Conservation (phyloP, 177 flowering plant species). For the Vitis hybrid region DNA sequence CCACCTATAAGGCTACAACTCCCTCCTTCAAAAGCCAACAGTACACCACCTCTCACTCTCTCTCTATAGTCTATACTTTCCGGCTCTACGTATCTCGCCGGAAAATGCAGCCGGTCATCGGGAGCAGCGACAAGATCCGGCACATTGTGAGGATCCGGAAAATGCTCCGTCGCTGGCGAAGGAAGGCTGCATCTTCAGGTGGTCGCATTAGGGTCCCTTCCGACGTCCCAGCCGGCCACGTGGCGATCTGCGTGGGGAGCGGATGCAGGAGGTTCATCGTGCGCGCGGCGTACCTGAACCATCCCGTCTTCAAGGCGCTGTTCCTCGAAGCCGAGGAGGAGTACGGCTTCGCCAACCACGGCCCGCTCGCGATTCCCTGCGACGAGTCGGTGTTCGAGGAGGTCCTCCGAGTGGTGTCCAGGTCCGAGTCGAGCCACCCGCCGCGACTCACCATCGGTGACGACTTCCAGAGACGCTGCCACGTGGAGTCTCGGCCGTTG, state of each 20-base stretch:
- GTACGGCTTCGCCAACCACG: slow-evolving; percentile 60
- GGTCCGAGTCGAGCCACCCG: slow-evolving; percentile 31
- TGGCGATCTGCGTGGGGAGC: slow-evolving; percentile 65
- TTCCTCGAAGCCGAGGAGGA: slow-evolving; percentile 68
- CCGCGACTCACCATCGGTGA: slow-evolving; percentile 26
- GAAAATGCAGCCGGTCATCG: slow-evolving; percentile 33
- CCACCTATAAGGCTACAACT: background rate
- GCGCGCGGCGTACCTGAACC: slow-evolving; percentile 69
- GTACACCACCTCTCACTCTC: background rate
- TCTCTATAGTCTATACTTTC: too few relatives aligned
- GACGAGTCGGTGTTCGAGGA: slow-evolving; percentile 74
- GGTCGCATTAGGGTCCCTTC: slow-evolving; percentile 30
- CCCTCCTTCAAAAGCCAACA: background rate
- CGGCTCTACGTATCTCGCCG: too few relatives aligned
- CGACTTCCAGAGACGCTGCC: slow-evolving; percentile 41
- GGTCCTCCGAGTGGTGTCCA: slow-evolving; percentile 42
- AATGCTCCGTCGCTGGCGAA: slow-evolving; percentile 56
- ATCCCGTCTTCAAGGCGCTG: slow-evolving; percentile 65
- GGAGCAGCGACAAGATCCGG: slow-evolving; percentile 41
- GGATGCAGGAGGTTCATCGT: slow-evolving; percentile 50
- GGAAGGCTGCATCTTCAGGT: slow-evolving; percentile 30
- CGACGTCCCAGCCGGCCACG: slow-evolving; percentile 76
- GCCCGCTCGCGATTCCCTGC: slow-evolving; percentile 74
- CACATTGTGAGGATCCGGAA: slow-evolving; percentile 59
- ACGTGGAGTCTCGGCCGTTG: slow-evolving; percentile 16